Conservation (phyloP, 2,329 filamentous ascomycete species). For the Aspergillus sp. region DNA sequence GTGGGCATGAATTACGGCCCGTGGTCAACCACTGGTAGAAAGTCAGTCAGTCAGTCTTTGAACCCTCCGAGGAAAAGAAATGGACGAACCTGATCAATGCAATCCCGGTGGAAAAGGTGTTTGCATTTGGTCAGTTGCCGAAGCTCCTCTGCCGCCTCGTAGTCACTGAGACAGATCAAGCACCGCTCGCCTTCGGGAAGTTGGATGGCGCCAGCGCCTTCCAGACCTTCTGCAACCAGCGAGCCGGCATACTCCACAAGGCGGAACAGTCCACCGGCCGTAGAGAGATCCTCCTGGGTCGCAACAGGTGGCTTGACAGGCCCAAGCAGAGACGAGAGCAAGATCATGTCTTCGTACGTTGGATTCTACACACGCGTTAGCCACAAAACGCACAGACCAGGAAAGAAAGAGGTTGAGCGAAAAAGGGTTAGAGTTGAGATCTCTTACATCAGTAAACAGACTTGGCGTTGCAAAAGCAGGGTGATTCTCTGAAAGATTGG, state of each 20-base stretch:
- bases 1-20: conserved; percentile 42
- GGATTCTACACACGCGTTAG: conserved; percentile 50
- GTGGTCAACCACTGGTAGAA: conserved; percentile 65
- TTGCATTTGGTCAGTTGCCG: conserved; percentile 64
- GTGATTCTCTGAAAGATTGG: conserved; percentile 69
- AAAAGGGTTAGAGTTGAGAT: background rate
- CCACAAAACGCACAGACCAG: background rate
- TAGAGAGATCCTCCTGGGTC: conserved; percentile 63
- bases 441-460: conserved; percentile 66
- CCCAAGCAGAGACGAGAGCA: conserved; percentile 66
- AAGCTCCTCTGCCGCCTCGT: conserved; percentile 62
- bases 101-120: conserved; percentile 68
- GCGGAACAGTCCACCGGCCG: conserved; percentile 62
- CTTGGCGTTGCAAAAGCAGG: conserved; percentile 70
- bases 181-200: conserved; percentile 58
- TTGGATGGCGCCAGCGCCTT: conserved; percentile 39
- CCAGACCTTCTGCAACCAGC: conserved; percentile 52
- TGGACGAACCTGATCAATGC: conserved; percentile 66
- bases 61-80: background rate
- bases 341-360: conserved; percentile 72
- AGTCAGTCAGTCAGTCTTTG: conserved; percentile 32
- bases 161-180: conserved; percentile 67
- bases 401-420: background rate
- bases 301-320: conserved; percentile 70
- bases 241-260: conserved; percentile 49